Evolutionary conservation across 257 asterid species (phyloP).

Genomic region (Leptodermis oblonga): DNA sequence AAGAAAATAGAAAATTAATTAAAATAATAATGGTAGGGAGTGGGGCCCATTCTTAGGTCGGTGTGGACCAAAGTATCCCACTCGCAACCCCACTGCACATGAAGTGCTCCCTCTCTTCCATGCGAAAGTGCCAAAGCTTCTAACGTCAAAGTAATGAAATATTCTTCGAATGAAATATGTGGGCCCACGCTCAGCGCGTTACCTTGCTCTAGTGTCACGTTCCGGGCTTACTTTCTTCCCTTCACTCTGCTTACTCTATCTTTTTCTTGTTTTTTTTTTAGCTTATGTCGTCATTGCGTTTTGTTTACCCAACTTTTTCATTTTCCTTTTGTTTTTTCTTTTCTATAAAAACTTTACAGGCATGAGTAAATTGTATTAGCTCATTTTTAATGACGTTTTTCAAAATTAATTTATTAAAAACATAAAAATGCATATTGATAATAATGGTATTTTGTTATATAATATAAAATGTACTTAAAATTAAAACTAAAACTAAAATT

Average conservation of each 20-base stretch:
- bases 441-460: too few relatives aligned
- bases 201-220: constrained; percentile 5
- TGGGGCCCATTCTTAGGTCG: not conserved
- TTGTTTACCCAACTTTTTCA: too few relatives aligned
- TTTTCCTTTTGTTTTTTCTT: too few relatives aligned
- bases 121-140: not conserved
- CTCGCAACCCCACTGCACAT: constrained; percentile 29
- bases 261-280: too few relatives aligned
- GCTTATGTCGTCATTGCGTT: too few relatives aligned
- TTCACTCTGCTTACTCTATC: not conserved
- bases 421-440: too few relatives aligned
- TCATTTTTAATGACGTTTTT: too few relatives aligned
- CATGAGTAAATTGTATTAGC: too few relatives aligned
- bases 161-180: not conserved
- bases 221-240: not conserved
- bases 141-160: constrained; percentile 18
- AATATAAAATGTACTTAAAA: too few relatives aligned
- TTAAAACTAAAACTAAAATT: too few relatives aligned
- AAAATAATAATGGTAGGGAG: not conserved
- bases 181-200: constrained; percentile 18
- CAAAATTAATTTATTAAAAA: too few relatives aligned
- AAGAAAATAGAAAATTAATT: not conserved
- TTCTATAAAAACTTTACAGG: too few relatives aligned
- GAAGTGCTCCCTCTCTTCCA: constrained; percentile 22
- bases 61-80: constrained; percentile 17